Conservation (phyloP, 2,329 filamentous ascomycete genomes). For the Thelonectria olida region DNA sequence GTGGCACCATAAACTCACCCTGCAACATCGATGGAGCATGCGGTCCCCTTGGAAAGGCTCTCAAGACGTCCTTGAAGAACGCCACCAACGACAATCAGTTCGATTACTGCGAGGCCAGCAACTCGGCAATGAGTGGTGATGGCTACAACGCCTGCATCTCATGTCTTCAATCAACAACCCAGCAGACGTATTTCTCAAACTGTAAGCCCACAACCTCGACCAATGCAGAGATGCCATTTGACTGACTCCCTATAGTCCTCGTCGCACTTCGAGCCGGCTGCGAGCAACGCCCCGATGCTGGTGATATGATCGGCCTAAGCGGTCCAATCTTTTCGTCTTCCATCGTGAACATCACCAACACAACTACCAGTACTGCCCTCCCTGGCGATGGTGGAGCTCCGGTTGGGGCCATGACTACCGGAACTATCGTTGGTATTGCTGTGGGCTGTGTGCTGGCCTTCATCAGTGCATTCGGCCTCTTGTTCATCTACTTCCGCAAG, state of each 20-base stretch:
- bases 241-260: conserved; percentile 50
- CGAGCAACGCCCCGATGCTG: conserved; percentile 52
- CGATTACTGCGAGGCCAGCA: conserved; percentile 54
- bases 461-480: conserved; percentile 52
- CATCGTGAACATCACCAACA: conserved; percentile 52
- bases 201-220: conserved; percentile 48
- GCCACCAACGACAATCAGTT: conserved; percentile 36
- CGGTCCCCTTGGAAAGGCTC: conserved; percentile 47
- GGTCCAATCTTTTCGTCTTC: conserved; percentile 52
- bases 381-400: conserved; percentile 37
- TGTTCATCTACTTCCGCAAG: conserved; percentile 57
- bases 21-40: conserved; percentile 56
- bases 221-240: neutral
- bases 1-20: conserved; percentile 47
- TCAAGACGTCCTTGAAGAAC: conserved; percentile 35
- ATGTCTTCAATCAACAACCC: conserved; percentile 53
- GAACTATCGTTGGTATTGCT: conserved; percentile 63
- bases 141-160: conserved; percentile 50
- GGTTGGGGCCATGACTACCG: conserved; percentile 49
- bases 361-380: conserved; percentile 38
- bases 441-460: conserved; percentile 56
- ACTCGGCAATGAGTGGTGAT: conserved; percentile 43
- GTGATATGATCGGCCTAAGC: conserved; percentile 51
- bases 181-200: conserved; percentile 57
- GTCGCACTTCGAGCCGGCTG: conserved; percentile 59